These are phyloP conservation scores for Cubamyces lactineus DNA, from an alignment of 768 basidiomycete species.

Conservation along the genomic window DNA sequence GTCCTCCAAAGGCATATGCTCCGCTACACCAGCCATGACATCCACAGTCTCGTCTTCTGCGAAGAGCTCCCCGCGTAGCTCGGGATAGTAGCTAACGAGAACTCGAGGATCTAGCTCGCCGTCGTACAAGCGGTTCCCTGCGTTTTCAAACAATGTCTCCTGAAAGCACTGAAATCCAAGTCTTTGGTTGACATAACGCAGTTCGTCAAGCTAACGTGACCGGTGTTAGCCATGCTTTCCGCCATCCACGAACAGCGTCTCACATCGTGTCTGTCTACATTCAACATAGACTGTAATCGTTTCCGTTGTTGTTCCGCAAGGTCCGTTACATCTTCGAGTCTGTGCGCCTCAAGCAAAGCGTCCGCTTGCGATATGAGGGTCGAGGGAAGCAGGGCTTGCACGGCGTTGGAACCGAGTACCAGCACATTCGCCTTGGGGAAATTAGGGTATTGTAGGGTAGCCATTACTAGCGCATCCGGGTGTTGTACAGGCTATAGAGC, in stretches of 20 bases:
- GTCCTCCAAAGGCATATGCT: constrained; percentile 67
- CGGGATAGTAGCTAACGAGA: constrained; percentile 78
- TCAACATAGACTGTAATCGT: constrained; percentile 55
- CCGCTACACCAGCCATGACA: constrained; percentile 75
- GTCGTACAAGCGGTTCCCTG: constrained; percentile 74
- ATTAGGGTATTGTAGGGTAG: constrained; percentile 22
- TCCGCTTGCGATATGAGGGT: constrained; percentile 76
- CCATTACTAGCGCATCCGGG: constrained; percentile 11
- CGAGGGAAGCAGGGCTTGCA: constrained; percentile 70
- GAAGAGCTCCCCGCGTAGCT: constrained; percentile 71
- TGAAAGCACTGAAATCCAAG: constrained; percentile 79
- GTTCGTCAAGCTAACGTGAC: constrained; percentile 58
- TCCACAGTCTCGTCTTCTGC: constrained; percentile 57
- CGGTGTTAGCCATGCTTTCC: background rate
- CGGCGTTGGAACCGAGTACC: constrained; percentile 58
- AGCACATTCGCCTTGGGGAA: constrained; percentile 74
- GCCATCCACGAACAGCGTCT: constrained; percentile 20
- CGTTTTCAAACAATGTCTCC: constrained; percentile 84
- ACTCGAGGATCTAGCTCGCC: constrained; percentile 86
- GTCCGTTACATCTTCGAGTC: constrained; percentile 64
- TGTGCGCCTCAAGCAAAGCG: constrained; percentile 63
- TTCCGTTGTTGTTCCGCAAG: constrained; percentile 64
- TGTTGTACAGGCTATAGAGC: background rate
- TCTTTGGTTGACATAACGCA: constrained; percentile 79
- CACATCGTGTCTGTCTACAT: constrained; percentile 61